phyloP scores from a whole-genome alignment of 495 filamentous ascomycete genomes.

The Penicillium longicatenatum region DNA sequence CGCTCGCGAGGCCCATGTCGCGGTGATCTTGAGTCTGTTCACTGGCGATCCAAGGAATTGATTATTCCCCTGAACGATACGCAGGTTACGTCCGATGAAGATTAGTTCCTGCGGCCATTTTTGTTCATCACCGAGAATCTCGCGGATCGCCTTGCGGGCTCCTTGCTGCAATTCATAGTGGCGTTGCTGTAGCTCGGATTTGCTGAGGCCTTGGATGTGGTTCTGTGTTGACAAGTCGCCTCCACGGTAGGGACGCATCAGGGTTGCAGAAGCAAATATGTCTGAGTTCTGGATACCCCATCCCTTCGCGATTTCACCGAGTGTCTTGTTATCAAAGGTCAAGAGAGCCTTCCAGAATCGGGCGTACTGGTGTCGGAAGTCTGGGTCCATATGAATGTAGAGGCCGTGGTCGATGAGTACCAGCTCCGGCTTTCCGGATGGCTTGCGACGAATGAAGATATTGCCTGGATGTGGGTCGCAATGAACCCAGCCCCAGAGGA shows the following conservation, averaged over 20 bases:
- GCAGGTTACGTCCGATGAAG: conserved; percentile 93
- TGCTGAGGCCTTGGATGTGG: conserved; percentile 61
- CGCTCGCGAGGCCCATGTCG: conserved; percentile 81
- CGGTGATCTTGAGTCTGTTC: conserved; percentile 93
- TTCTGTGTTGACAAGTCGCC: conserved; percentile 67
- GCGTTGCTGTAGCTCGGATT: conserved; percentile 54
- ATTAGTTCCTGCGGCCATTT: conserved; percentile 89
- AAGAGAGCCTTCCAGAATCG: conserved; percentile 92
- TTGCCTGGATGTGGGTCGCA: conserved; percentile 97
- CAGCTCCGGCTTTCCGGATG: conserved; percentile 79
- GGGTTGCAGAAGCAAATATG: conserved; percentile 85
- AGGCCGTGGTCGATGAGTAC: conserved; percentile 96
- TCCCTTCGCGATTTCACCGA: conserved; percentile 64
- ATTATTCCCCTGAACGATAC: conserved; percentile 85
- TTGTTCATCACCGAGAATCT: conserved; percentile 83
- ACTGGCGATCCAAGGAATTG: conserved; percentile 89
- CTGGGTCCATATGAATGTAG: conserved; percentile 84
- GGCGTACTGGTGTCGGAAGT: conserved; percentile 87
- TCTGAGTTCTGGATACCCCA: conserved; percentile 92
- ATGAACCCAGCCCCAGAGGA: conserved; percentile 90
- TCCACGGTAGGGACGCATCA: conserved; percentile 88
- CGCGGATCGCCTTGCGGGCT: conserved; percentile 79
- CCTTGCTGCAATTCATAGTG: conserved; percentile 84
- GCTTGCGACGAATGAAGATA: conserved; percentile 88
- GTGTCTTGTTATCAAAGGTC: conserved; percentile 86